phyloP scores from a whole-genome alignment of 2,329 filamentous ascomycete species.

The Alternaria rosae region DNA sequence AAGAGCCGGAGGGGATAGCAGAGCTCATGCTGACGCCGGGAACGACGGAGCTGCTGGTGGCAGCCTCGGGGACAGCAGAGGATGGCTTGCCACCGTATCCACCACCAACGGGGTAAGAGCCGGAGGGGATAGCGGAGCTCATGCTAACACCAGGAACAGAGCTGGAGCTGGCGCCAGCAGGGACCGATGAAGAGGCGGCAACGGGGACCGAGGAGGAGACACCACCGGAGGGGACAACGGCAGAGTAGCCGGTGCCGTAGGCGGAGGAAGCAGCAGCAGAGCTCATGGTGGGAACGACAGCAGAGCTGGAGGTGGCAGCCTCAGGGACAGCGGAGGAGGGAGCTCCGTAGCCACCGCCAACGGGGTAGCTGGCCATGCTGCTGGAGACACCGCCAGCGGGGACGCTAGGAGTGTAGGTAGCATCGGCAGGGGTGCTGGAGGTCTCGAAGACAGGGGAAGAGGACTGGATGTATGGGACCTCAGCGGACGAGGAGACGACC shows the following conservation, averaged over 20 bases:
- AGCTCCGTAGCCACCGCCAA: constrained; percentile 13
- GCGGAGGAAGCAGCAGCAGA: constrained; percentile 5
- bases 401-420: constrained; percentile 10
- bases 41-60: constrained; percentile 4
- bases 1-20: constrained; percentile 29
- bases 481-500: background rate
- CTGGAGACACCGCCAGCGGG: background rate
- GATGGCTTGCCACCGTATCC: background rate
- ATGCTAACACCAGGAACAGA: constrained; percentile 18
- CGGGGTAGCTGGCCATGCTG: constrained; percentile 6
- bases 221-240: background rate
- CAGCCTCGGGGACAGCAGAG: constrained; percentile 5
- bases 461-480: constrained; percentile 15
- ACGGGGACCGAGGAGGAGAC: constrained; percentile 15
- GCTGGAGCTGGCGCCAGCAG: constrained; percentile 3
- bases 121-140: constrained; percentile 34
- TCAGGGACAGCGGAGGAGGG: background rate
- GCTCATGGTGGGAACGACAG: background rate
- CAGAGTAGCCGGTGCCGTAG: constrained; percentile 9
- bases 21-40: constrained; percentile 25
- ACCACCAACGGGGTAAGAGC: background rate
- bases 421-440: constrained; percentile 14
- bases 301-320: constrained; percentile 1
- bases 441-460: constrained; percentile 12
- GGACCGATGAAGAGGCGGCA: background rate